These are phyloP conservation scores for Solanum gracilifrons DNA, from an alignment of 257 asterid species.

Conservation along the genomic window DNA sequence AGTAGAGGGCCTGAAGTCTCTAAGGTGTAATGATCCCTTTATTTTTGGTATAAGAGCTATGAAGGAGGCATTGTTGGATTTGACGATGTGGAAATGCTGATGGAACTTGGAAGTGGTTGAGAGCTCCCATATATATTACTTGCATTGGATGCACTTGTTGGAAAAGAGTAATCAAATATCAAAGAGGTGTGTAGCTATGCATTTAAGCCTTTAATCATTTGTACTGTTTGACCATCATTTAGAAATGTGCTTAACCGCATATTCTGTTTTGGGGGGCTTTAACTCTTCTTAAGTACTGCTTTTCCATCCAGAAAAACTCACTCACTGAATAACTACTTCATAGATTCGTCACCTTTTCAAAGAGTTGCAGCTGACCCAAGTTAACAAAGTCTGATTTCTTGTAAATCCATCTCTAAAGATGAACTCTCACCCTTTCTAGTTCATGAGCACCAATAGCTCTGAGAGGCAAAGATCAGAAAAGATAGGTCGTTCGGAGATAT, in stretches of 20 bases:
- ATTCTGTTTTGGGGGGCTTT: background rate
- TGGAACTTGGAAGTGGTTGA: background rate
- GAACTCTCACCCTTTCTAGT: background rate
- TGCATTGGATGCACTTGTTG: background rate
- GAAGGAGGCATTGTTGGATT: background rate
- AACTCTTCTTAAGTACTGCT: background rate
- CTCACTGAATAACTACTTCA: background rate
- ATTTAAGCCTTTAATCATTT: background rate
- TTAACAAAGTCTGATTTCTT: background rate
- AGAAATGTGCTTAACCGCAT: background rate
- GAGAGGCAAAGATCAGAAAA: background rate
- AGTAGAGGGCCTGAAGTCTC: background rate
- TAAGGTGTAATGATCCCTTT: background rate
- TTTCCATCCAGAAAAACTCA: background rate
- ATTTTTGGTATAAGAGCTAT: background rate
- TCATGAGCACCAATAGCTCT: background rate
- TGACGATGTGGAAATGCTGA: background rate
- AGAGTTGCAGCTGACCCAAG: background rate
- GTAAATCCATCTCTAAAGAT: background rate
- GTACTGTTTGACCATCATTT: background rate
- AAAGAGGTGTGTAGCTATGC: background rate
- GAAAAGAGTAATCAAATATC: background rate
- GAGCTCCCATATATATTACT: background rate
- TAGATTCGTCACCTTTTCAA: background rate
- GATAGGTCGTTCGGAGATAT: background rate